phyloP scores from a whole-genome alignment of 371 early-diverging fungal species.

The Syncephalastrum monosporum region DNA sequence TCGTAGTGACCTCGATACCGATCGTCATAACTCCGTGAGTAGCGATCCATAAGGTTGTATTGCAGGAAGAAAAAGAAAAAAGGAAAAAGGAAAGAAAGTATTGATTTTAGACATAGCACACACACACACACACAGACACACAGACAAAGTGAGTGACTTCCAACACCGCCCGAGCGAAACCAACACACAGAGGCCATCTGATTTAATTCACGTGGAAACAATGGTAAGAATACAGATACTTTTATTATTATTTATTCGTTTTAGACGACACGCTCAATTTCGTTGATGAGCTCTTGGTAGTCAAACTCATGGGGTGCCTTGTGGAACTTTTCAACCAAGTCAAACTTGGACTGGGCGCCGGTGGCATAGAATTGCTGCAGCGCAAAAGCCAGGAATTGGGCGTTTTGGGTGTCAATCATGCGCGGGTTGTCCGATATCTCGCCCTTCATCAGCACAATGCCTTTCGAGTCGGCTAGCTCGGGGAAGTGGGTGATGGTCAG shows the following conservation, averaged over 20 bases:
- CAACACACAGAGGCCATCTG: too few species aligned
- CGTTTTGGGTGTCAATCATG: constrained; percentile 68
- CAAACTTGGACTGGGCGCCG: constrained; percentile 64
- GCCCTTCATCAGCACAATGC: constrained; percentile 90
- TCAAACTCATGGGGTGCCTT: constrained; percentile 73
- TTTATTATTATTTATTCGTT: not conserved
- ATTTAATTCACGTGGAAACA: too few species aligned
- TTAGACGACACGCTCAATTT: constrained; percentile 58
- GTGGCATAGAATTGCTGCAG: constrained; percentile 89
- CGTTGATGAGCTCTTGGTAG: constrained; percentile 70
- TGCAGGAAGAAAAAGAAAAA: not conserved
- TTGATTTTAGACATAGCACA: not conserved
- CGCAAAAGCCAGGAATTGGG: constrained; percentile 80
- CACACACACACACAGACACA: not conserved
- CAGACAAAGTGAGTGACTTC: too few species aligned
- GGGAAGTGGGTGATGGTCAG: constrained; percentile 88
- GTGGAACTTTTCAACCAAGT: constrained; percentile 79
- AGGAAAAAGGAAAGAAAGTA: not conserved
- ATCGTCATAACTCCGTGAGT: constrained; percentile 46
- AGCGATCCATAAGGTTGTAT: constrained; percentile 32
- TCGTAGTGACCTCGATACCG: constrained; percentile 45
- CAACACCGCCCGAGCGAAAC: too few species aligned
- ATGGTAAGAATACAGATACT: too few species aligned
- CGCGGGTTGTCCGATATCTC: constrained; percentile 62
- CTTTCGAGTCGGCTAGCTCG: constrained; percentile 77